A percentile compares a stretch with the other conserved stretches of the same genome.
Conservation (phyloP, 1,284 basidiomycete genomes). For the Ustilago bromivora region DNA sequence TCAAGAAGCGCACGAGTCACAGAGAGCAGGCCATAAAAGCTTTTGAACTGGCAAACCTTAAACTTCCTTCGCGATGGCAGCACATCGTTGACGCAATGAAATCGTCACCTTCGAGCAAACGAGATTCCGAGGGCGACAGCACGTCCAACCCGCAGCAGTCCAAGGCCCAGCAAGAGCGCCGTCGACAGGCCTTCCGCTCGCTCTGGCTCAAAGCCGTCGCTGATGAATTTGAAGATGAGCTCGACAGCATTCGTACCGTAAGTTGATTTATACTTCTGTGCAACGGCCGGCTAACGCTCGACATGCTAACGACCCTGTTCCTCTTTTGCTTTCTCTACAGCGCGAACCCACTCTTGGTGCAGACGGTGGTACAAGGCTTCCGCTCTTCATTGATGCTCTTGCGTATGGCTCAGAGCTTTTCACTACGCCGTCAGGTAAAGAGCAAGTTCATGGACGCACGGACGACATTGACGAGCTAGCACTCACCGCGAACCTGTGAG, state of each 20-base stretch:
- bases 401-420: constrained; percentile 53
- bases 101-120: constrained; percentile 4
- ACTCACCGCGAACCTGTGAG: constrained; percentile 28
- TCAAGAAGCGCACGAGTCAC: constrained; percentile 3
- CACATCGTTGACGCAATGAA: constrained; percentile 34
- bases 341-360: constrained; percentile 50
- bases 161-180: constrained; percentile 25
- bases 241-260: constrained; percentile 54
- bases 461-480: constrained; percentile 23
- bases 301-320: not conserved
- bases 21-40: constrained; percentile 1
- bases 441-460: not conserved
- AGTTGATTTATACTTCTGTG: constrained; percentile 2
- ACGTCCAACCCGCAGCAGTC: constrained; percentile 13
- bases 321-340: constrained; percentile 6
- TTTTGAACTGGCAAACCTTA: constrained; percentile 9
- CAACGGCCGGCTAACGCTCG: not conserved
- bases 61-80: constrained; percentile 18
- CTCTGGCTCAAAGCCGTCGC: constrained; percentile 60
- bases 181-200: constrained; percentile 44
- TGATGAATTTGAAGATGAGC: constrained; percentile 58
- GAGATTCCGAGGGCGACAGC: not conserved
- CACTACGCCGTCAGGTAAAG: not conserved
- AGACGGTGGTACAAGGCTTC: constrained; percentile 51
- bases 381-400: constrained; percentile 59